A percentile compares a stretch with the other conserved stretches of the same genome.
phyloP scores from a whole-genome alignment of 805 yeast species.

The Wickerhamomyces chambardii region DNA sequence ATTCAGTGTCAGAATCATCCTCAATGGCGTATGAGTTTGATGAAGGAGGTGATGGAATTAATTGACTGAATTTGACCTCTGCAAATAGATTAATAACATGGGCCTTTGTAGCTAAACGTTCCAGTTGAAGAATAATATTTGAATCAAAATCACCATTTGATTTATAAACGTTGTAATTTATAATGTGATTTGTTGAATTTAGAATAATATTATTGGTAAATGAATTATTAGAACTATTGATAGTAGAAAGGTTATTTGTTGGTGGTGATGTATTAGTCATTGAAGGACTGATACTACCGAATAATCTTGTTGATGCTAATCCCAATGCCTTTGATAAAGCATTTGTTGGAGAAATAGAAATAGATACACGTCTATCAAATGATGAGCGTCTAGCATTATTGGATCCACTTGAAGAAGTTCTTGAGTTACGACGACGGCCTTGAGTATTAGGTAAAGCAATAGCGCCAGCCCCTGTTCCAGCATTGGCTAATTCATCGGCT shows the following conservation, averaged over 20 bases:
- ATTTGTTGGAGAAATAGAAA: constrained; percentile 69
- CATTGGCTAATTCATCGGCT: constrained; percentile 82
- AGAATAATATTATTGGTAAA: constrained; percentile 9
- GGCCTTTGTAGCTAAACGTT: constrained; percentile 78
- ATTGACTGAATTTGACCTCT: constrained; percentile 80
- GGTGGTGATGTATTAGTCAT: constrained; percentile 17
- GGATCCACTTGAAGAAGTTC: constrained; percentile 38
- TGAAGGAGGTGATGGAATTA: constrained; percentile 58
- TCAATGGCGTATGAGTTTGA: constrained; percentile 24
- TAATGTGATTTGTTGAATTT: constrained; percentile 11
- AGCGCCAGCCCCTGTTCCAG: constrained; percentile 43
- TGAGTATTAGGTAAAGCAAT: constrained; percentile 21
- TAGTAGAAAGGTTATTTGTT: constrained; percentile 6
- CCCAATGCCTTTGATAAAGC: constrained; percentile 85
- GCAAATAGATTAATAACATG: constrained; percentile 86
- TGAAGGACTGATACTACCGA: constrained; percentile 37
- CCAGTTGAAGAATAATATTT: constrained; percentile 41
- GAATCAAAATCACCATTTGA: constrained; percentile 16
- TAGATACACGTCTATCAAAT: constrained; percentile 54
- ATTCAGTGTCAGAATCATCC: constrained; percentile 22
- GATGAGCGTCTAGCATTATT: constrained; percentile 47
- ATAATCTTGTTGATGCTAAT: constrained; percentile 79
- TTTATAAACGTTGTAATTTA: constrained; percentile 4
- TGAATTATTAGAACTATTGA: constrained; percentile 12
- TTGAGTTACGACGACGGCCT: constrained; percentile 26